Evolutionary conservation across 257 asterid genomes (phyloP).

Genomic region (Linderniella brevidens): DNA sequence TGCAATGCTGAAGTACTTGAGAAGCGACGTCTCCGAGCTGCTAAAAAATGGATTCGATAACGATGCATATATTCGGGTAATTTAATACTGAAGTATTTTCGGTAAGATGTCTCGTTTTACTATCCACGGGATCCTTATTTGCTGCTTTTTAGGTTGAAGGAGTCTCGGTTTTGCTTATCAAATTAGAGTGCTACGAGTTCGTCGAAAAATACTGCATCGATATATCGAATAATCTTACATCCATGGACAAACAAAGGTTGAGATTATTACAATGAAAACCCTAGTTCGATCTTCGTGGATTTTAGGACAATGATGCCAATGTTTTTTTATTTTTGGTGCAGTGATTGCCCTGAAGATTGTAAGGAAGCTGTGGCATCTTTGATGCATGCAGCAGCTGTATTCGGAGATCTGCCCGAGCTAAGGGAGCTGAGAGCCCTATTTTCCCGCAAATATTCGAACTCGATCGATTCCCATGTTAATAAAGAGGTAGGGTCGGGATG

Average conservation of each 20-base stretch:
- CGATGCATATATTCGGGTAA: neutral
- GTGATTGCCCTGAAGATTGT: constrained; percentile 4
- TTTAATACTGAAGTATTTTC: neutral
- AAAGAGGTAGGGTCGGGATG: neutral
- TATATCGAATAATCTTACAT: neutral
- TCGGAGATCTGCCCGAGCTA: constrained; percentile 2
- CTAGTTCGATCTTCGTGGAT: neutral
- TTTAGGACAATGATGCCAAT: neutral
- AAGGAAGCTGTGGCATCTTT: constrained; percentile 1
- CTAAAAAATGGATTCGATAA: neutral
- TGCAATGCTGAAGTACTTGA: constrained; percentile 3
- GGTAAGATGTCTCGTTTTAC: too few species aligned
- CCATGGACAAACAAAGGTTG: constrained; percentile 1
- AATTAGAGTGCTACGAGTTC: constrained; percentile 3
- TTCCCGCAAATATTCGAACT: neutral
- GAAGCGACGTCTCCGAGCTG: neutral
- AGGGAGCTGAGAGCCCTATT: constrained; percentile 1
- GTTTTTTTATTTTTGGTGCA: neutral
- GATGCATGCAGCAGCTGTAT: constrained; percentile 4
- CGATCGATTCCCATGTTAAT: neutral
- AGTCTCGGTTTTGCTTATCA: neutral
- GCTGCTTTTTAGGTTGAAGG: neutral
- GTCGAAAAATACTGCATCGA: neutral
- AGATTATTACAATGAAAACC: neutral
- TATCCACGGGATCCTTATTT: neutral